Evolutionary conservation across 148 eudicot species (phyloP).

Genomic region (Cornus florida): DNA sequence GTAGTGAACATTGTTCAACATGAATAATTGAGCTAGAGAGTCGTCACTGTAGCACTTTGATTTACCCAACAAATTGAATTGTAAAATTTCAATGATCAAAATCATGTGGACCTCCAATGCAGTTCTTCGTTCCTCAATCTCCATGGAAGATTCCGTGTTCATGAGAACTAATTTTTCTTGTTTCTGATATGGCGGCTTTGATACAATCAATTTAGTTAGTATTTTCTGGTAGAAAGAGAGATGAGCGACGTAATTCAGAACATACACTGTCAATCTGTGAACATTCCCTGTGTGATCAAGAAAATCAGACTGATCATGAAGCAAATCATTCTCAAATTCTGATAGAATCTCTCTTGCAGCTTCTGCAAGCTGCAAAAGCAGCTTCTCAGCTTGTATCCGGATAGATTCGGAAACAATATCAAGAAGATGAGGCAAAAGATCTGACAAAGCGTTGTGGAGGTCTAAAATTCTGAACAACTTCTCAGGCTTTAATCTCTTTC

Average conservation of each 20-base stretch:
- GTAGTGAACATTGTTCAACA: constrained; percentile 86
- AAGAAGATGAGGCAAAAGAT: constrained; percentile 73
- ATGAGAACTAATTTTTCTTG: too few relatives aligned
- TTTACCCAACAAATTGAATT: constrained; percentile 64
- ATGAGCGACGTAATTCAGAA: constrained; percentile 85
- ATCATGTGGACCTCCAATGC: constrained; percentile 76
- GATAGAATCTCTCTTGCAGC: constrained; percentile 42
- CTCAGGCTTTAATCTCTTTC: constrained; percentile 50
- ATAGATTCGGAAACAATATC: constrained; percentile 61
- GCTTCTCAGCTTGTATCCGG: constrained; percentile 72
- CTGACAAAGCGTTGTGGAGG: constrained; percentile 63
- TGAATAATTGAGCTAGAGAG: constrained; percentile 65
- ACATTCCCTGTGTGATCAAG: constrained; percentile 85
- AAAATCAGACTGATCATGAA: constrained; percentile 71
- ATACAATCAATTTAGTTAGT: constrained; percentile 52
- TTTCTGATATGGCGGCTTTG: constrained; percentile 32
- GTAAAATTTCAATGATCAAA: constrained; percentile 70
- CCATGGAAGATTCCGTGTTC: constrained; percentile 16
- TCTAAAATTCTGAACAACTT: constrained; percentile 81
- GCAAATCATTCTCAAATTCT: constrained; percentile 65
- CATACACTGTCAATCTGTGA: constrained; percentile 90
- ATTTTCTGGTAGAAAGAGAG: constrained; percentile 84
- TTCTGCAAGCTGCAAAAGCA: constrained; percentile 71
- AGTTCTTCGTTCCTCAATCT: constrained; percentile 44
- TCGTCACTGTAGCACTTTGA: constrained; percentile 59